A percentile compares a stretch with the other conserved stretches of the same genome.
phyloP scores from a whole-genome alignment of 768 basidiomycete species.

The Termitomyces sp. region DNA sequence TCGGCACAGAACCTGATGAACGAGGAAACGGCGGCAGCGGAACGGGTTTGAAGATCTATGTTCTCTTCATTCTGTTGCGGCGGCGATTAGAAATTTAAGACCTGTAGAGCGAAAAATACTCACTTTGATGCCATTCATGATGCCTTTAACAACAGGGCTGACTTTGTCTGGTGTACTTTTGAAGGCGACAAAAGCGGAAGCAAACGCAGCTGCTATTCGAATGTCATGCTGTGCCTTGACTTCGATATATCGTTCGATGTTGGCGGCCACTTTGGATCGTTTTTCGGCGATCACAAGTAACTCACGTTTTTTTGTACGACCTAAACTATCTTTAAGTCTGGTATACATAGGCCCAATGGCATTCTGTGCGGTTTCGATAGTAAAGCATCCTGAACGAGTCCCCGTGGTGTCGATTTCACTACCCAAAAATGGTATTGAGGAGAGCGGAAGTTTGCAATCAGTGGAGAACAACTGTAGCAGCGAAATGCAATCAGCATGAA shows the following conservation, averaged over 20 bases:
- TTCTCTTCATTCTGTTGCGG: slow-evolving; percentile 77
- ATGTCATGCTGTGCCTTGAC: slow-evolving; percentile 84
- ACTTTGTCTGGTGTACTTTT: slow-evolving; percentile 87
- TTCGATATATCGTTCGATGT: slow-evolving; percentile 76
- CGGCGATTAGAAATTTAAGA: slow-evolving; percentile 3
- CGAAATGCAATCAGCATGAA: slow-evolving; percentile 74
- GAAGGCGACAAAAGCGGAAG: slow-evolving; percentile 88
- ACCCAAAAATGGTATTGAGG: slow-evolving; percentile 77
- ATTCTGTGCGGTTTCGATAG: slow-evolving; percentile 70
- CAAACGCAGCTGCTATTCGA: slow-evolving; percentile 85
- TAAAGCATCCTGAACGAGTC: slow-evolving; percentile 63
- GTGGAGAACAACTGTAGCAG: slow-evolving; percentile 78
- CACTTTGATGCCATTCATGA: slow-evolving; percentile 98
- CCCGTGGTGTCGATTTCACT: slow-evolving; percentile 74
- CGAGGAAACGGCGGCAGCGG: slow-evolving; percentile 80
- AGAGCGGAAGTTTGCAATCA: slow-evolving; percentile 84
- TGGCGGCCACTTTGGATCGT: slow-evolving; percentile 59
- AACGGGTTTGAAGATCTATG: slow-evolving; percentile 80
- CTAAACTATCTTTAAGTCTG: slow-evolving; percentile 70
- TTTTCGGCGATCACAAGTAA: slow-evolving; percentile 73
- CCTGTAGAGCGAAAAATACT: slow-evolving; percentile 10
- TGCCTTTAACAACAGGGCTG: slow-evolving; percentile 92
- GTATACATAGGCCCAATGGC: slow-evolving; percentile 71
- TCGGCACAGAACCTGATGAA: slow-evolving; percentile 84
- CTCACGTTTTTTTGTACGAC: slow-evolving; percentile 76